Percentiles rank a stretch among this genome's conserved stretches.
phyloP scores from a whole-genome alignment of 371 early-diverging fungal genomes.

The Mycotypha africana region DNA sequence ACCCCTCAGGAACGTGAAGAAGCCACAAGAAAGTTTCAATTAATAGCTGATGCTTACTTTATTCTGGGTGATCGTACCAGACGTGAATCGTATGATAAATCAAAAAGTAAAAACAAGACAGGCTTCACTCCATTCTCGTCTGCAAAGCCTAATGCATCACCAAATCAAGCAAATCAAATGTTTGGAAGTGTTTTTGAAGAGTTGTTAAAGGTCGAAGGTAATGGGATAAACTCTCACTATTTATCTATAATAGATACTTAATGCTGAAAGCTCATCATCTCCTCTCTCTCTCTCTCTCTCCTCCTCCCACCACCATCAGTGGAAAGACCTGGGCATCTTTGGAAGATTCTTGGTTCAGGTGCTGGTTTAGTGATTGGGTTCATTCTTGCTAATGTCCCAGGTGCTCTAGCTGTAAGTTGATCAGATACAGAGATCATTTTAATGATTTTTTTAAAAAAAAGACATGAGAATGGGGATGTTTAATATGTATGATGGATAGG shows the following conservation, averaged over 20 bases:
- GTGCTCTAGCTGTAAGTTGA: conserved; percentile 23
- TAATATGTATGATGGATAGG: too few relatives aligned
- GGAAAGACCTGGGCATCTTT: conserved; percentile 19
- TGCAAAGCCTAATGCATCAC: conserved; percentile 16
- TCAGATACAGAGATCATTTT: too few relatives aligned
- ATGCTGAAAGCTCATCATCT: too few relatives aligned
- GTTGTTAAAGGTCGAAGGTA: conserved; percentile 20
- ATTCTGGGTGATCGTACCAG: conserved; percentile 68
- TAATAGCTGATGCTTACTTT: conserved; percentile 73
- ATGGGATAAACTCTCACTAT: too few relatives aligned
- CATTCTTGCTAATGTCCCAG: conserved; percentile 23
- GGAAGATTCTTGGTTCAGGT: conserved; percentile 21
- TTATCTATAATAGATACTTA: too few relatives aligned
- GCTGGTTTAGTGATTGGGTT: conserved; percentile 24
- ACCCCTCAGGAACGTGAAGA: conserved; percentile 57
- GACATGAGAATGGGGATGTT: background rate
- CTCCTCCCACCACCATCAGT: conserved; percentile 4
- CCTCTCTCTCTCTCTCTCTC: too few relatives aligned
- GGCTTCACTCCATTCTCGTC: conserved; percentile 7
- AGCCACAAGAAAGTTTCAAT: conserved; percentile 74
- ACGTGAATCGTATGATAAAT: conserved; percentile 72
- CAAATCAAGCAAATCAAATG: conserved; percentile 17
- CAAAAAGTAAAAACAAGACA: conserved; percentile 37
- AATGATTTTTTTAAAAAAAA: background rate
- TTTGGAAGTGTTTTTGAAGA: conserved; percentile 27